These are phyloP conservation scores for Ceratobasidium sp. DNA, from an alignment of 1,284 basidiomycete genomes.

Conservation along the genomic window DNA sequence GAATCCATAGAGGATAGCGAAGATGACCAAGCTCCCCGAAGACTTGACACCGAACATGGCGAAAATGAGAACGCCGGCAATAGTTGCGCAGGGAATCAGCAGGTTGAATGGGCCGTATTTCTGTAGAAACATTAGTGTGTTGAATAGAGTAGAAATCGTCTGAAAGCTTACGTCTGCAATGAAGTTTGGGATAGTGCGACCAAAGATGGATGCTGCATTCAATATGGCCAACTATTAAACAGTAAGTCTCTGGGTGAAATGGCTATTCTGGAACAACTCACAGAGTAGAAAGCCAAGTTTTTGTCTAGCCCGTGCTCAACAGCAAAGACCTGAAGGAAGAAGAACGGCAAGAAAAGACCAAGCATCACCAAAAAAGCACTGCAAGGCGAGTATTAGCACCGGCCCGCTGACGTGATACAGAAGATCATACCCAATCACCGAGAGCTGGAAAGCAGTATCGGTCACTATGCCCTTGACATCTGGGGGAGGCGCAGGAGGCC, in stretches of 20 bases:
- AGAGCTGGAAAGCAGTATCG: conserved; percentile 20
- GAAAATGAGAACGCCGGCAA: conserved; percentile 31
- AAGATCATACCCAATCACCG: conserved; percentile 20
- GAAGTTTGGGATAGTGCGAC: conserved; percentile 38
- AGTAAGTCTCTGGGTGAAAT: neutral
- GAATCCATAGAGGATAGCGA: conserved; percentile 46
- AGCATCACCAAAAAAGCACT: conserved; percentile 38
- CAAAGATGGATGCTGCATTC: conserved; percentile 42
- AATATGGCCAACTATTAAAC: conserved; percentile 35
- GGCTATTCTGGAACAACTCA: neutral
- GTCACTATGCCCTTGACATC: conserved; percentile 38
- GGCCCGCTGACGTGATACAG: neutral
- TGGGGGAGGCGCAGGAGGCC: conserved; percentile 23
- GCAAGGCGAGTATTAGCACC: neutral
- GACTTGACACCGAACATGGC: conserved; percentile 42
- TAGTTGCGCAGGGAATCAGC: conserved; percentile 34
- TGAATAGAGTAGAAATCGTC: neutral
- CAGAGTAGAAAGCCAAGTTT: conserved; percentile 41
- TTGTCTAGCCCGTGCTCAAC: conserved; percentile 21
- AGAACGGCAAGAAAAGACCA: conserved; percentile 39
- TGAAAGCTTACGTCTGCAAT: conserved; percentile 15
- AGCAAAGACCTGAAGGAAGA: conserved; percentile 40
- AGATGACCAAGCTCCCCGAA: conserved; percentile 40
- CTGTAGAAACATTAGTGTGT: conserved; percentile 15
- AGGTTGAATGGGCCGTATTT: conserved; percentile 42